These are phyloP conservation scores for Starmerella potacharoeniae DNA, from an alignment of 805 yeast species.

Conservation along the genomic window DNA sequence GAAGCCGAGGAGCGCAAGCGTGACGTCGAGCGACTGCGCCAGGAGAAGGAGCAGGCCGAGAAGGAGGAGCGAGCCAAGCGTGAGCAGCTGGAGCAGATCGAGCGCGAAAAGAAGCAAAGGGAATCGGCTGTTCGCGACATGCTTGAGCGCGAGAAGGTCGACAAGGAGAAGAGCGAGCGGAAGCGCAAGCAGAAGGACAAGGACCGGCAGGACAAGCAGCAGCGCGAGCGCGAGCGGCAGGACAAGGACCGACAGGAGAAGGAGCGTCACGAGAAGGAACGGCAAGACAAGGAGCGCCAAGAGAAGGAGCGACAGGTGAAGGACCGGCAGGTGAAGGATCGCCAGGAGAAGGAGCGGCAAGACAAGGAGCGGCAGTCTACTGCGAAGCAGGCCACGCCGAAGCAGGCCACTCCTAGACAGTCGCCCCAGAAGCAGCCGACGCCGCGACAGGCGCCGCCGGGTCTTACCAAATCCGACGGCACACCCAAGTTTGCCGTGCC, in stretches of 20 bases:
- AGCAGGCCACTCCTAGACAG: background rate
- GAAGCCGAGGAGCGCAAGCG: conserved; percentile 2
- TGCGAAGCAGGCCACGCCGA: background rate
- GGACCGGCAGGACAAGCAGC: background rate
- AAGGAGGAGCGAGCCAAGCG: conserved; percentile 25
- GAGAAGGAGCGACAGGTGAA: background rate
- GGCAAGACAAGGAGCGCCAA: background rate
- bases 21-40: conserved; percentile 7
- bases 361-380: background rate
- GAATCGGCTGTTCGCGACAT: conserved; percentile 6
- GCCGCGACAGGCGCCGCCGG: background rate
- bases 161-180: background rate
- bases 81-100: conserved; percentile 4
- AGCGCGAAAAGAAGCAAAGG: conserved; percentile 17
- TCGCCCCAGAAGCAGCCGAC: background rate
- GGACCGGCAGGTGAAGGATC: background rate
- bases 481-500: background rate
- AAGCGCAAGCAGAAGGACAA: conserved; percentile 1
- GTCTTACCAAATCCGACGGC: background rate
- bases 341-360: background rate
- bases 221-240: background rate
- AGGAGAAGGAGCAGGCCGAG: conserved; percentile 18
- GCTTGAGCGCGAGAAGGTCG: conserved; percentile 2
- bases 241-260: background rate
- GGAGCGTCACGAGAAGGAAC: background rate